Evolutionary conservation across 176 grass and related monocot genomes (phyloP).

Genomic region (Oryza australiensis): DNA sequence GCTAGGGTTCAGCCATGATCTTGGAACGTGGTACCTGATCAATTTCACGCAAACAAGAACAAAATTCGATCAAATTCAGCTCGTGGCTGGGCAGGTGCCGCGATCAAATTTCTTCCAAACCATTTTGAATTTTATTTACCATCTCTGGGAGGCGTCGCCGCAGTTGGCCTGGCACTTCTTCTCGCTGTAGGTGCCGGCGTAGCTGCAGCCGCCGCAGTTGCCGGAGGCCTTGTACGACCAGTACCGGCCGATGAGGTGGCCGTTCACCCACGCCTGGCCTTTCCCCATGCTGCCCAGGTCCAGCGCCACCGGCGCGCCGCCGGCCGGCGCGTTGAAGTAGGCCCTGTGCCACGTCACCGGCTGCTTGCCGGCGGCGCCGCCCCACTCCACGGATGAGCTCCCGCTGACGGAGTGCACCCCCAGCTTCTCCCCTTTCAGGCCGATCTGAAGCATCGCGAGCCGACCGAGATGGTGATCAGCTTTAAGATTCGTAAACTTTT

Average conservation of each 20-base stretch:
- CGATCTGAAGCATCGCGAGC: constrained; percentile 43
- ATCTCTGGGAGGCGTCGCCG: constrained; percentile 72
- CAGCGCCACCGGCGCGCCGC: constrained; percentile 71
- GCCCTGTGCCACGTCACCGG: constrained; percentile 95
- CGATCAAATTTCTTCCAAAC: too few species aligned
- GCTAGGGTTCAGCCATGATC: constrained; percentile 73
- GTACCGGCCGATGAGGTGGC: constrained; percentile 71
- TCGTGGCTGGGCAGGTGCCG: neutral
- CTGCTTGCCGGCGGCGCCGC: constrained; percentile 41
- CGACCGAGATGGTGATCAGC: neutral
- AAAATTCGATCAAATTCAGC: neutral
- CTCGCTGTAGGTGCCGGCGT: constrained; percentile 66
- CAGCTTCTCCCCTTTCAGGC: constrained; percentile 69
- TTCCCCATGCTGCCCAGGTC: constrained; percentile 96
- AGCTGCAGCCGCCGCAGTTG: constrained; percentile 68
- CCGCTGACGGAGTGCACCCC: constrained; percentile 55
- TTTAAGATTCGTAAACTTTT: neutral
- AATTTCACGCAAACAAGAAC: constrained; percentile 7
- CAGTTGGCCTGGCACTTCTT: constrained; percentile 73
- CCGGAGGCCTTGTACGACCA: constrained; percentile 85
- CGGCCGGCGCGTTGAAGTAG: constrained; percentile 76
- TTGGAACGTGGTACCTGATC: constrained; percentile 81
- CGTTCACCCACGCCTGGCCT: constrained; percentile 94
- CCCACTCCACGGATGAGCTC: constrained; percentile 85
- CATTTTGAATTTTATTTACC: constrained; percentile 33